phyloP scores from a whole-genome alignment of 2,329 filamentous ascomycete species.

The Clathrospora elynae region DNA sequence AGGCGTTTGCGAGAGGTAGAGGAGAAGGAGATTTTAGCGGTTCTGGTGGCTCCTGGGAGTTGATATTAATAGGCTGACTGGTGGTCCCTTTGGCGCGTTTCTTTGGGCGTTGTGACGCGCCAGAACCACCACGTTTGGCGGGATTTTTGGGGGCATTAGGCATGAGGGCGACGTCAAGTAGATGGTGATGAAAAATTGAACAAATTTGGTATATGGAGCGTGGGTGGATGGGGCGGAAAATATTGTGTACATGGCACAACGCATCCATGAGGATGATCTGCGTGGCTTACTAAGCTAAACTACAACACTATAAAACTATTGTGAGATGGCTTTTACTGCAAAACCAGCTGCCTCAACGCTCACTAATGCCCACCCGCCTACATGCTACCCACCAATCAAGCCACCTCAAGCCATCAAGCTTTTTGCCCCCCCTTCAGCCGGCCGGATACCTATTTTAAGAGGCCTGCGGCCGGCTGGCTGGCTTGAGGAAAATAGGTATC shows the following conservation, averaged over 20 bases:
- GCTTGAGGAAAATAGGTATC: background rate
- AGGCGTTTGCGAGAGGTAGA: slow-evolving; percentile 1
- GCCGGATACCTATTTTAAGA: slow-evolving; percentile 1
- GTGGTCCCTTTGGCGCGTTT: slow-evolving; percentile 7
- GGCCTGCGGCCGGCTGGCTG: slow-evolving; percentile 1
- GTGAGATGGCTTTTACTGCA: slow-evolving; percentile 5
- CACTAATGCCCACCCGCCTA: too few relatives aligned
- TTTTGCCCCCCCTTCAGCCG: background rate
- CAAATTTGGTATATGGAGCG: slow-evolving; percentile 1
- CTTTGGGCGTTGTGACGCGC: background rate
- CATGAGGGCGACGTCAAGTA: background rate
- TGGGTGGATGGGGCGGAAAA: too few relatives aligned
- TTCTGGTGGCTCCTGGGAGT: background rate
- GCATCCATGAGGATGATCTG: too few relatives aligned
- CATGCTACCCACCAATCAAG: too few relatives aligned
- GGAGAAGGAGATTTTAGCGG: background rate
- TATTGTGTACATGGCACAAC: too few relatives aligned
- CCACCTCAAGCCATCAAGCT: background rate
- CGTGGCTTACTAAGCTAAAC: background rate
- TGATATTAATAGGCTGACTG: slow-evolving; percentile 3
- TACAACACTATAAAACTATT: slow-evolving; percentile 6
- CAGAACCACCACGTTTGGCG: background rate
- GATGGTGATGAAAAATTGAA: background rate
- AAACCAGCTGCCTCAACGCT: slow-evolving; percentile 1
- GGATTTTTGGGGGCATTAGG: background rate